Conservation (phyloP, 2,329 filamentous ascomycete species). For the Fusarium nodosum region DNA sequence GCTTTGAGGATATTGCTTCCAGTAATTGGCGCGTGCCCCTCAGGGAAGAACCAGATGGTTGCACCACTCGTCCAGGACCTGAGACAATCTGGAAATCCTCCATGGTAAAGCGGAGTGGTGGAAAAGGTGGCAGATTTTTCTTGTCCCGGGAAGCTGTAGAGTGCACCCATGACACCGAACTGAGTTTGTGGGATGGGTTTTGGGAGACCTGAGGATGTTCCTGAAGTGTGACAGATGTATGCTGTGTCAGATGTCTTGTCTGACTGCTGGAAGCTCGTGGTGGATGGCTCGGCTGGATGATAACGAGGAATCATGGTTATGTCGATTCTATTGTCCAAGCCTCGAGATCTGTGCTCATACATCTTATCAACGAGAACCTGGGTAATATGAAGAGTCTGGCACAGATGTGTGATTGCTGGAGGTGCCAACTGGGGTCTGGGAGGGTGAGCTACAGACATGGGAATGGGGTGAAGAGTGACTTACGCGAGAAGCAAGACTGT, state of each 20-base stretch:
- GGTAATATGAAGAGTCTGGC: slow-evolving; percentile 58
- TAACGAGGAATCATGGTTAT: slow-evolving; percentile 31
- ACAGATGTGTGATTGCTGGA: slow-evolving; percentile 66
- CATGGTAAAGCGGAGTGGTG: slow-evolving; percentile 75
- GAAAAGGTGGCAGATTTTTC: slow-evolving; percentile 67
- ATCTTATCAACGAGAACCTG: slow-evolving; percentile 62
- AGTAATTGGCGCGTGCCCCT: slow-evolving; percentile 68
- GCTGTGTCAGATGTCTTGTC: slow-evolving; percentile 57
- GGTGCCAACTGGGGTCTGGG: slow-evolving; percentile 61
- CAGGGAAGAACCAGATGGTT: slow-evolving; percentile 73
- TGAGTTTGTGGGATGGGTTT: slow-evolving; percentile 72
- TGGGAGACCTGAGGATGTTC: slow-evolving; percentile 72
- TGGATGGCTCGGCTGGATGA: not conserved
- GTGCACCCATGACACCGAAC: slow-evolving; percentile 67
- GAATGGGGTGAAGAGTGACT: slow-evolving; percentile 5
- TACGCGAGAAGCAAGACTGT: slow-evolving; percentile 70
- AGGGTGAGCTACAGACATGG: slow-evolving; percentile 7
- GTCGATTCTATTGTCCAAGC: slow-evolving; percentile 3
- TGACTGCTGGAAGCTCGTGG: not conserved
- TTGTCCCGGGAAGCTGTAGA: slow-evolving; percentile 61
- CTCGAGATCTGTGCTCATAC: slow-evolving; percentile 1
- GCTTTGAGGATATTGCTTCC: slow-evolving; percentile 65
- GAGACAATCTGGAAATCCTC: slow-evolving; percentile 73
- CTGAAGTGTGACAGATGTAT: slow-evolving; percentile 74
- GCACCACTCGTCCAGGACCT: slow-evolving; percentile 72